A percentile compares a stretch with the other conserved stretches of the same genome.
Conservation (phyloP, 1,284 basidiomycete genomes). For the Trichosporon sp. region DNA sequence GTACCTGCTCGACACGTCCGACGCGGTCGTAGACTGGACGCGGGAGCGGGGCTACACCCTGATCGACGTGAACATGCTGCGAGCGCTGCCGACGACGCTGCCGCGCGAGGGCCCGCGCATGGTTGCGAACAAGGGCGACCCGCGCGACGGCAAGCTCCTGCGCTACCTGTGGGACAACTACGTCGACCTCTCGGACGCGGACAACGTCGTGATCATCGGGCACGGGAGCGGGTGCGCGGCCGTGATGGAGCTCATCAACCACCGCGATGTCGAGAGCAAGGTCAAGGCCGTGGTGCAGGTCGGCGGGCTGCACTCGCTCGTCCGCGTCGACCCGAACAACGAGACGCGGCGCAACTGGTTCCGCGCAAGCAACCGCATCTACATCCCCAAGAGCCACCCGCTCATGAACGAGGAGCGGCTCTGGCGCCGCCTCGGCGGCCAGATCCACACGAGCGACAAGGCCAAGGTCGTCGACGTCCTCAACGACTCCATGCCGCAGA, state of each 20-base stretch:
- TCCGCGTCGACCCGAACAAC: constrained; percentile 42
- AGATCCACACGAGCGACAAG: constrained; percentile 37
- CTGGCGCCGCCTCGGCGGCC: constrained; percentile 42
- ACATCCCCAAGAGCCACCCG: constrained; percentile 40
- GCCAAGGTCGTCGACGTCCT: constrained; percentile 47
- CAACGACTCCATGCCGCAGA: constrained; percentile 37
- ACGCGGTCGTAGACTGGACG: constrained; percentile 73
- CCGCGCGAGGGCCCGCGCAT: constrained; percentile 28
- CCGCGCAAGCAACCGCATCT: constrained; percentile 40
- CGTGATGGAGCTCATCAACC: constrained; percentile 66
- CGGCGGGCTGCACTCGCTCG: constrained; percentile 58
- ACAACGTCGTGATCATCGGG: constrained; percentile 73
- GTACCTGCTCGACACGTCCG: constrained; percentile 80
- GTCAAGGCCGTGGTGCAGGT: constrained; percentile 72
- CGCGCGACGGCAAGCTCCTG: constrained; percentile 56
- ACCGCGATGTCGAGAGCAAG: constrained; percentile 60
- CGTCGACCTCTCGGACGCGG: constrained; percentile 66
- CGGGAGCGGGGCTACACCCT: constrained; percentile 60
- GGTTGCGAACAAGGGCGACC: constrained; percentile 28
- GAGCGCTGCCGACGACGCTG: constrained; percentile 56
- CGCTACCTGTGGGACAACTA: constrained; percentile 94
- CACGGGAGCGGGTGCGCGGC: constrained; percentile 76
- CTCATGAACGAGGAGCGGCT: constrained; percentile 41
- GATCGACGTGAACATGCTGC: constrained; percentile 81
- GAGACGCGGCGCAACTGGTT: constrained; percentile 44